Evolutionary conservation across 169 alveolate species (phyloP), one percentile per base, ranked within the genome.

Genomic region (Plasmodium sp.): DNA sequence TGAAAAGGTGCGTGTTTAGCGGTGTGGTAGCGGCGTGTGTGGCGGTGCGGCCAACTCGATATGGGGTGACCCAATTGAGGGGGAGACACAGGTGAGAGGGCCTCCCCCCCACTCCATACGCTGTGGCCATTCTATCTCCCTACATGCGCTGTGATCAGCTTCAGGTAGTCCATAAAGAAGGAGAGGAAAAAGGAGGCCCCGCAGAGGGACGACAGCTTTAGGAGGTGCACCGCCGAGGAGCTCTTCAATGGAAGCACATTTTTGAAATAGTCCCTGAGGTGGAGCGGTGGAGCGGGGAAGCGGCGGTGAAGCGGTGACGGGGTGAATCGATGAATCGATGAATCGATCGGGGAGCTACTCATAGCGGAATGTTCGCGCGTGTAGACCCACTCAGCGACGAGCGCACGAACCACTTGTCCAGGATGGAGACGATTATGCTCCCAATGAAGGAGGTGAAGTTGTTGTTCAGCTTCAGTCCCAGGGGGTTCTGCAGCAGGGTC

Each of bases 401-500:
- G 77, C n/a, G 18, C 12, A 10, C 39, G 34, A 67, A 88, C 94
- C 94, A 88, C 41, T 79, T 88, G 41, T 88, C 94, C 33, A 88
- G 72, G n/a, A 79, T 88, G 3, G 94, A 88, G 5, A 88, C 71
- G 18, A 88, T 39, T 36, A 79, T 79, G 22, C 94, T 88, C 14
- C 94, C 94, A 75, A 88, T 88, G 41, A 88, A 88, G 31, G 94
- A 88, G 4, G 94, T 88, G 82, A 88, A 88, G 56, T 88, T 88
- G 33, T 88, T 88, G 56, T 88, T 88, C 12, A 88, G 43, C 72
- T 88, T 88, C 33, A 88, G n/a, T 7, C 94, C 94, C 16, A 75
- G 73, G 0, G 94, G 86, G 71, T 88, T 88, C 34, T 88, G 94
- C 22, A 88, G 82, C 4, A 88, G 51, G 4, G 94, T 79, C 36